Evolutionary conservation across 257 asterid genomes (phyloP), one percentile per base, ranked within the genome.

Genomic region (Gentiana macrophylla): DNA sequence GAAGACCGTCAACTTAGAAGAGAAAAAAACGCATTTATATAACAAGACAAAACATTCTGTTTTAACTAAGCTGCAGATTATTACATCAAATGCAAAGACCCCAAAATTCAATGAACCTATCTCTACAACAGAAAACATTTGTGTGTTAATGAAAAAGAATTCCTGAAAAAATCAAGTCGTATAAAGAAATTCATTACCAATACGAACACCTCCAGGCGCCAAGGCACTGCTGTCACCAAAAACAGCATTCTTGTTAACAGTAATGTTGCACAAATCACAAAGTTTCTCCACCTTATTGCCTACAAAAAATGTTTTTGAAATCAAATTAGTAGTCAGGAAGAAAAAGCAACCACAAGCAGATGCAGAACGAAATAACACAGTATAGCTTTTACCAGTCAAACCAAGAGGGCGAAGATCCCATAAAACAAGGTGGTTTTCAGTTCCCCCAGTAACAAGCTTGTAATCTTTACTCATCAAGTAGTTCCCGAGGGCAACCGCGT

Each of bases 321-420:
- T 10, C 6, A 8, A 0, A 10, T 41, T 41, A 51, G 3, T 33
- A 6, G 37, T 13, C 9, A n/a, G 2, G 12, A 11, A 5, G 32
- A 37, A 53, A 32, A 47, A 9, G 13, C n/a, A 8, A 9, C 11
- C 35, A 12, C n/a, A 5, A 9, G 6, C 35, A 8, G 15, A 49
- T 8, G 32, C 35, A n/a, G 24, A 9, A 43, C 54, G 38, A 6
- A 1, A 56, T 11, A 12, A 13, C 6, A 36, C 33, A 43, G 37
- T 24, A 32, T 36, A 56, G 10, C 41, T 24, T 15, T 46, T 73
- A 89, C 97, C 95, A 11, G 97, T 89, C 84, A 86, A 77, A 52
- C 95, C 97, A 48, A 89, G 94, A 63, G 97, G 95, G 46, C 94
- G 95, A 67, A 89, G 95, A 73, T 89, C 97, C 95, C 97, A 89